Evolutionary conservation across 2,329 filamentous ascomycete genomes (phyloP), one percentile per base, ranked within the genome.

Genomic region (Trichoderma pleuroti): DNA sequence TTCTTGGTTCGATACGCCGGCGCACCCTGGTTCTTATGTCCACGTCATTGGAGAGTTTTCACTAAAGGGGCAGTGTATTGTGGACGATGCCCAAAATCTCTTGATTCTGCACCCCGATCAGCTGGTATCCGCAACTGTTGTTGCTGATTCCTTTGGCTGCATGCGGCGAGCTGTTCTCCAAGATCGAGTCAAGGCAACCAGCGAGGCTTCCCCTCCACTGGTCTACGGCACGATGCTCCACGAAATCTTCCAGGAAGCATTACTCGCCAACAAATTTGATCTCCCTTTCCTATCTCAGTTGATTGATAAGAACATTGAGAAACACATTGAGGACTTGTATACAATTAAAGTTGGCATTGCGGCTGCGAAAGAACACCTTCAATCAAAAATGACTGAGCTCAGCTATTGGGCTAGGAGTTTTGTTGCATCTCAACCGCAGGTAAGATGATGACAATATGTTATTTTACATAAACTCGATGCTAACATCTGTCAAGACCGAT

Each of bases 111-210:
- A 99, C 77, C 96, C 96, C 0, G 96, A 99, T 77, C 94, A 98
- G 81, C 87, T 99, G 39, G 92, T 99, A 67, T 98, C 96, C 3
- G 92, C 96, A 3, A 98, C 96, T 0, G 93, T 97, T 6, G 92
- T 99, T 56, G 94, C 94, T n/a, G 96, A 99, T 80, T 97, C 96
- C 0, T 97, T 98, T 78, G 91, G 90, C 28, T 99, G 96, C 78
- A 91, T 92, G 78, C 91, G 96, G 21, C 91, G 95, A 73, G 94
- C 96, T 34, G 95, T 98, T 1, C 87, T 99, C 30, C 94, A 98
- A 80, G 95, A 99, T 79, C 91, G 96, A 36, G 91, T 99, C 76
- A 98, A 98, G 80, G 93, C 93, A 10, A 95, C 94, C 0, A 92
- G 91, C 76, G 92, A 93, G 74, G 87, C 93, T 3, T 93, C 90